Conservation (phyloP, 2,329 filamentous ascomycete species). For the Penicillium sp. region DNA sequence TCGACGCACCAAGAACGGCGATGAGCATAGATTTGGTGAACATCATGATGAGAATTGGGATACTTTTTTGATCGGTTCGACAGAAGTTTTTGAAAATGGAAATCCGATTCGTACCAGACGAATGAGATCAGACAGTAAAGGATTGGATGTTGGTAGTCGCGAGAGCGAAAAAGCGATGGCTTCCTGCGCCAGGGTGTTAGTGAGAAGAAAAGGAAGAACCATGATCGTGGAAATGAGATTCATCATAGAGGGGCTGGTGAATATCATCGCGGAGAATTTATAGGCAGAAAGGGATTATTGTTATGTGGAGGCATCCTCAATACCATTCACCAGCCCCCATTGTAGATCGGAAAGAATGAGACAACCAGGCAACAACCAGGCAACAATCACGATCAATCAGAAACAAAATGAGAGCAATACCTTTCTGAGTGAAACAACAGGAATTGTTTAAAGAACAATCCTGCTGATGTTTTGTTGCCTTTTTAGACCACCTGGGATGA, state of each 20-base stretch:
- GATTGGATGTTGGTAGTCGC: slow-evolving; percentile 27
- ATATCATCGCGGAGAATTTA: slow-evolving; percentile 1
- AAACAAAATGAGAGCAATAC: slow-evolving; percentile 27
- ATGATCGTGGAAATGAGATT: not conserved
- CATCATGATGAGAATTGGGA: slow-evolving; percentile 28
- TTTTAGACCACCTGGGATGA: not conserved
- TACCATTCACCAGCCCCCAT: slow-evolving; percentile 9
- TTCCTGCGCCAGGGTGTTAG: slow-evolving; percentile 23
- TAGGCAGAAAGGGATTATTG: slow-evolving; percentile 5
- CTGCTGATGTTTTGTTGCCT: not conserved
- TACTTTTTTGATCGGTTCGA: slow-evolving; percentile 22
- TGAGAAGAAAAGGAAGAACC: not conserved
- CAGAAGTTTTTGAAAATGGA: slow-evolving; percentile 23
- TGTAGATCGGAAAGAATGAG: not conserved
- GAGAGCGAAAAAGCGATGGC: slow-evolving; percentile 13
- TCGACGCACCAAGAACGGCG: slow-evolving; percentile 57
- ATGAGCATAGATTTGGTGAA: slow-evolving; percentile 34
- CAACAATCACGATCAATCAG: not conserved
- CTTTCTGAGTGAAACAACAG: slow-evolving; percentile 26
- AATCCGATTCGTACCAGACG: slow-evolving; percentile 43
- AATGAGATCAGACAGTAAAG: slow-evolving; percentile 27
- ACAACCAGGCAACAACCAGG: not conserved
- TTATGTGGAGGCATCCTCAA: not conserved
- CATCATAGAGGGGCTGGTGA: not conserved
- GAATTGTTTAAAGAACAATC: slow-evolving; percentile 4